phyloP scores from a whole-genome alignment of 768 basidiomycete genomes.

The Auriscalpium orientale region DNA sequence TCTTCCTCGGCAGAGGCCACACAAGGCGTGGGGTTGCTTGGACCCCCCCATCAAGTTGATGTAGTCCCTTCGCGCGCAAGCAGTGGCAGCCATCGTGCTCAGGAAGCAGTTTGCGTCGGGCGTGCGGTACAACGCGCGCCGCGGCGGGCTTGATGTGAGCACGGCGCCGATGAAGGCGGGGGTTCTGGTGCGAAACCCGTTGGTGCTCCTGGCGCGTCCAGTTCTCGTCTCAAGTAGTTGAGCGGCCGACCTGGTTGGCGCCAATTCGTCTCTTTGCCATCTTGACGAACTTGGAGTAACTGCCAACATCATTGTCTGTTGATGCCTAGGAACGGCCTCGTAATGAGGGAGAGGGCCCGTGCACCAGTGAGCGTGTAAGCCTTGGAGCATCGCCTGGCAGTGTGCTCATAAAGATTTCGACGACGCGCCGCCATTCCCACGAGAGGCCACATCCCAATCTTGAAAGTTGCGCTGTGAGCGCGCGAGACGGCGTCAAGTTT shows the following conservation, averaged over 20 bases:
- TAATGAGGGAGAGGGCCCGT: slow-evolving; percentile 85
- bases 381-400: slow-evolving; percentile 89
- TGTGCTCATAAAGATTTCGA: slow-evolving; percentile 90
- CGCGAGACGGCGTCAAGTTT: slow-evolving; percentile 80
- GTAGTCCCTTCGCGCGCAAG: slow-evolving; percentile 71
- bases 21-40: slow-evolving; percentile 72
- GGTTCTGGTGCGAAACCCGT: slow-evolving; percentile 89
- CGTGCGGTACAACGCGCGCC: slow-evolving; percentile 77
- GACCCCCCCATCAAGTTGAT: slow-evolving; percentile 85
- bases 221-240: slow-evolving; percentile 88
- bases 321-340: slow-evolving; percentile 59
- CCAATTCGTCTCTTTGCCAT: slow-evolving; percentile 67
- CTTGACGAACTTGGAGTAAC: slow-evolving; percentile 85
- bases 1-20: slow-evolving; percentile 73
- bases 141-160: slow-evolving; percentile 64
- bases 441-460: slow-evolving; percentile 67
- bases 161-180: slow-evolving; percentile 81
- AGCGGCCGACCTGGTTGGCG: slow-evolving; percentile 59
- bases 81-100: slow-evolving; percentile 76
- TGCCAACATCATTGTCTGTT: too few species aligned
- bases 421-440: slow-evolving; percentile 73
- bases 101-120: slow-evolving; percentile 89
- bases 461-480: slow-evolving; percentile 68
- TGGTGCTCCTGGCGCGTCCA: slow-evolving; percentile 83
- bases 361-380: slow-evolving; percentile 88